phyloP scores from a whole-genome alignment of 192 early-diverging fungal species.

The Spinellus fusiger region DNA sequence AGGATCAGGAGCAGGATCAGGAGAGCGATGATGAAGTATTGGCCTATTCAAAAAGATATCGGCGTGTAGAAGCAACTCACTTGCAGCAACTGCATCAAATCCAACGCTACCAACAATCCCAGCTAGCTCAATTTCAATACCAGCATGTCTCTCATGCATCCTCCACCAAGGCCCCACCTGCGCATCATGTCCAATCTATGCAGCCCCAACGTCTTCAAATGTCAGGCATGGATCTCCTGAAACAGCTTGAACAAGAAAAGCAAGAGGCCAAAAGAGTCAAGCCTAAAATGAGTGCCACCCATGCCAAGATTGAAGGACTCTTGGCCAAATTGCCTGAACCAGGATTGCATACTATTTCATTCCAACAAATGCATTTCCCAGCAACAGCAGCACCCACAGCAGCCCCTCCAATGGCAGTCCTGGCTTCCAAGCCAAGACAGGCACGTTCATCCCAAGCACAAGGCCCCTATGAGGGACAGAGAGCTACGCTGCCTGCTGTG shows the following conservation, averaged over 20 bases:
- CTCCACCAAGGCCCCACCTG: not conserved
- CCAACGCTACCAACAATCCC: slow-evolving; percentile 14
- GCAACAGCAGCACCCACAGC: slow-evolving; percentile 1
- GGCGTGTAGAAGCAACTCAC: not conserved
- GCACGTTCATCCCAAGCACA: not conserved
- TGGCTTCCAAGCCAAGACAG: not conserved
- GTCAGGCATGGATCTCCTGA: slow-evolving; percentile 31
- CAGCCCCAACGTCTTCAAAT: slow-evolving; percentile 8
- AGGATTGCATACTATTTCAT: slow-evolving; percentile 23
- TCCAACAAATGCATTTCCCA: slow-evolving; percentile 24
- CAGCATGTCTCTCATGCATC: slow-evolving; percentile 1
- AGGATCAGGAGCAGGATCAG: not conserved
- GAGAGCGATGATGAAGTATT: not conserved
- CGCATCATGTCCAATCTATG: not conserved
- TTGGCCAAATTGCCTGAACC: slow-evolving; percentile 28
- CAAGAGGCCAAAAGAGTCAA: slow-evolving; percentile 9
- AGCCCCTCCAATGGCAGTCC: not conserved
- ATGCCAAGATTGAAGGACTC: slow-evolving; percentile 25
- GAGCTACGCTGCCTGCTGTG: not conserved
- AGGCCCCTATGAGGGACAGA: not conserved
- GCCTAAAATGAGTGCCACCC: slow-evolving; percentile 9
- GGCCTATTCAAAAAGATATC: not conserved
- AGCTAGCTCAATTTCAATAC: slow-evolving; percentile 15
- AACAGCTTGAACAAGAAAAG: slow-evolving; percentile 26
- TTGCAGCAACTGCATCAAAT: slow-evolving; percentile 5